Evolutionary conservation across 495 filamentous ascomycete genomes (phyloP), one percentile per base, ranked within the genome.

Genomic region (Hyaloscypha bicolor): DNA sequence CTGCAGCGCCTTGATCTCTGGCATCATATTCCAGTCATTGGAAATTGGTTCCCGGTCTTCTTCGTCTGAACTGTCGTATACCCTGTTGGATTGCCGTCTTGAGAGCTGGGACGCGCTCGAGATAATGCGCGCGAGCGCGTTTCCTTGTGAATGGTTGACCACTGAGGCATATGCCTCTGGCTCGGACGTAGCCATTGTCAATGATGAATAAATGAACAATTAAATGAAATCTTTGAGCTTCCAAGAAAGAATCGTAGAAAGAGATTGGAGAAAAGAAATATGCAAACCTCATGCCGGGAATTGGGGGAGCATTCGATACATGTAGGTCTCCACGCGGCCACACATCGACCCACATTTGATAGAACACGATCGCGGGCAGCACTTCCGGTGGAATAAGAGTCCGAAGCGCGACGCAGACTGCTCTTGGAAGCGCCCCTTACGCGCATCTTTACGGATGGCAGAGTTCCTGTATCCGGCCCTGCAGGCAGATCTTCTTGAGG

Each of bases 1-100:
- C 11, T 79, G 70, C 56, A 79, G 72, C n/a, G 73, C 71, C 60
- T 79, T 76, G 61, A 86, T 74, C 67, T 80, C 78, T 22, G 78
- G 74, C 65, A 83, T 77, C 58, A 87, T 62, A n/a, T 68, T 69
- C 80, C 80, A 85, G 62, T 79, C 76, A 32, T 80, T 74, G n/a
- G 68, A 71, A 11, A 77, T 67, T 9, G 63, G 67, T 6, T 62
- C 64, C 1, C 63, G 57, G 31, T 59, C 53, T 9, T 70, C 67
- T 11, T 65, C 63, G 3, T 69, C 60, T 16, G 37, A 30, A 42
- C 63, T 62, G 45, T 67, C 68, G 45, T 69, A 68, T 21, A 35
- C 6, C 2, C 58, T 33, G 42, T 42, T 59, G 3, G 30, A 16
- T 22, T 55, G 37, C 21, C 65, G 56, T 35, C 58, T 56, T 16